These are phyloP conservation scores for Erythrobasidium hasegawianum DNA, from an alignment of 1,284 basidiomycete genomes.

Conservation along the genomic window DNA sequence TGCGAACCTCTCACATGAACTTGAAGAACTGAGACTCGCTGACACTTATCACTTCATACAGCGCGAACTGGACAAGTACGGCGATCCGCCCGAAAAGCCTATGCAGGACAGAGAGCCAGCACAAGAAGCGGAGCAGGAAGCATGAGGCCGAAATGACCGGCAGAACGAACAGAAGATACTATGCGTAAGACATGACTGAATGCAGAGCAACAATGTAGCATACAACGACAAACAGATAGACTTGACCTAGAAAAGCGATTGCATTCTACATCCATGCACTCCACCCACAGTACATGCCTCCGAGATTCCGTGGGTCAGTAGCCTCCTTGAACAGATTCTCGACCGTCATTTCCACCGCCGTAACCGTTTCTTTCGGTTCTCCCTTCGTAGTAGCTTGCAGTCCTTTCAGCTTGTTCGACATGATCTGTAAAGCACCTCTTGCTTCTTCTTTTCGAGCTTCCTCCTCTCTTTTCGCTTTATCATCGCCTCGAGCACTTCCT, in stretches of 20 bases:
- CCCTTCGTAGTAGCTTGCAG: constrained; percentile 57
- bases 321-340: constrained; percentile 86
- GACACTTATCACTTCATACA: too few species aligned
- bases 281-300: constrained; percentile 45
- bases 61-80: constrained; percentile 18
- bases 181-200: too few species aligned
- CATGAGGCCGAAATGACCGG: too few species aligned
- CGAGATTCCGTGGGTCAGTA: constrained; percentile 67
- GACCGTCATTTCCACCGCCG: constrained; percentile 78
- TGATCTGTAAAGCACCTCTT: constrained; percentile 68
- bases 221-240: not conserved
- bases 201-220: constrained; percentile 3
- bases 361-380: constrained; percentile 60
- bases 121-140: not conserved
- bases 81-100: constrained; percentile 15
- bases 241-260: too few species aligned
- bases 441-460: constrained; percentile 54
- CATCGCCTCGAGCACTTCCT: constrained; percentile 27
- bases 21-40: too few species aligned
- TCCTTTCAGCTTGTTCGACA: constrained; percentile 78
- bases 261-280: not conserved
- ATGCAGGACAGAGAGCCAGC: not conserved
- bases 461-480: constrained; percentile 47
- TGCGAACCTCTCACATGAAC: too few species aligned
- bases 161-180: too few species aligned